Conservation (phyloP, 176 grass and related monocot genomes). For the Secale cereale region DNA sequence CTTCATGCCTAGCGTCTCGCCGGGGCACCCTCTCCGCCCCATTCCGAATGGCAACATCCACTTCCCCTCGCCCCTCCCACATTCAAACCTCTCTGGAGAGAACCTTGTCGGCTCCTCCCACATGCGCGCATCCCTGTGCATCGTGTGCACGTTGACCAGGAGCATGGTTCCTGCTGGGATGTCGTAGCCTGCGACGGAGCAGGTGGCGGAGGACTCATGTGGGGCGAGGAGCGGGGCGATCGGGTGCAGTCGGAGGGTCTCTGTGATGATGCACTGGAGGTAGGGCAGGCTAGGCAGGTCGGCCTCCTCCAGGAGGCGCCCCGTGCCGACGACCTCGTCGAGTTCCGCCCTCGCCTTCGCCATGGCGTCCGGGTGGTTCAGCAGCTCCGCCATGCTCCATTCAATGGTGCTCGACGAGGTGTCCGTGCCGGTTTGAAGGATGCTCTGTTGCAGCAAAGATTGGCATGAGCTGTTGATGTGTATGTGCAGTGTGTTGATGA, state of each 20-base stretch:
- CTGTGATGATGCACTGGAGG: conserved; percentile 19
- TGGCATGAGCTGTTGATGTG: background rate
- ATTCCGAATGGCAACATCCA: conserved; percentile 45
- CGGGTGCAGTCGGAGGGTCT: conserved; percentile 31
- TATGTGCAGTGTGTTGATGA: background rate
- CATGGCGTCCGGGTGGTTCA: conserved; percentile 11
- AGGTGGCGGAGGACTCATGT: conserved; percentile 12
- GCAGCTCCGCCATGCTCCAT: conserved; percentile 26
- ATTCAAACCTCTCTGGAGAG: conserved; percentile 29
- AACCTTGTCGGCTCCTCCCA: conserved; percentile 14
- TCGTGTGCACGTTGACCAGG: conserved; percentile 19
- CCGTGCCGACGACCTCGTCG: background rate
- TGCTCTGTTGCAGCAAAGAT: conserved; percentile 18
- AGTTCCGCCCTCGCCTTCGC: conserved; percentile 15
- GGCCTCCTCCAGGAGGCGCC: conserved; percentile 1
- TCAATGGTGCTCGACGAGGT: conserved; percentile 25
- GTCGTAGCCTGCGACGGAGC: conserved; percentile 18
- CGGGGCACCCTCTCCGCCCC: conserved; percentile 19
- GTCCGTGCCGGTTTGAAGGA: conserved; percentile 17
- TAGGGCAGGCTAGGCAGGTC: conserved; percentile 30
- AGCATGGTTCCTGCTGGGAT: conserved; percentile 28
- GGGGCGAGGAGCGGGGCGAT: background rate
- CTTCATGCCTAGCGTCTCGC: conserved; percentile 4
- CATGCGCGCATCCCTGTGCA: background rate
- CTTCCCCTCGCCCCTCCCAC: conserved; percentile 8